phyloP scores from a whole-genome alignment of 495 filamentous ascomycete species.

The Penicillium manginii region DNA sequence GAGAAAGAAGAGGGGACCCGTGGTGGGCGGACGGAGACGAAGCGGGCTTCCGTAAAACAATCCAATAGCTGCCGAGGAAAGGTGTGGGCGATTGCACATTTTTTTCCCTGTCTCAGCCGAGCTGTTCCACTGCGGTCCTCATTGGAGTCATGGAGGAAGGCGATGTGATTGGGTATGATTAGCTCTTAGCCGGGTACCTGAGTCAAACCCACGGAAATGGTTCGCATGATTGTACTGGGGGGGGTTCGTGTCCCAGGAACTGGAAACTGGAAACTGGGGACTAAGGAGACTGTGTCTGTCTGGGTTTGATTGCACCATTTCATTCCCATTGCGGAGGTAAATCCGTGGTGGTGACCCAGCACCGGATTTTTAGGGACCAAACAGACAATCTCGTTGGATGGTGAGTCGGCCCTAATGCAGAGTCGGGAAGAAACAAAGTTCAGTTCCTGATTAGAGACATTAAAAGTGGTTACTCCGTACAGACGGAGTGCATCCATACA shows the following conservation, averaged over 20 bases:
- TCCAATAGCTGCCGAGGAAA: neutral
- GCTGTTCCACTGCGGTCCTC: constrained; percentile 5
- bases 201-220: constrained; percentile 16
- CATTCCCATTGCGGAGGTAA: neutral
- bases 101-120: neutral
- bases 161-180: neutral
- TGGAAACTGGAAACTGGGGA: neutral
- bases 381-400: constrained; percentile 6
- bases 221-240: constrained; percentile 14
- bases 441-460: constrained; percentile 1
- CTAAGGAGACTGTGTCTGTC: neutral
- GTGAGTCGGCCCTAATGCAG: constrained; percentile 13
- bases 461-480: neutral
- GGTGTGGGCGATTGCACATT: neutral
- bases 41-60: constrained; percentile 13
- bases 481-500: neutral
- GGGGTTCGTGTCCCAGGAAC: constrained; percentile 15
- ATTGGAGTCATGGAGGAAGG: neutral
- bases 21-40: constrained; percentile 7
- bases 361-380: constrained; percentile 6
- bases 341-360: constrained; percentile 1
- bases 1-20: neutral
- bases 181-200: constrained; percentile 3
- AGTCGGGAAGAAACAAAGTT: constrained; percentile 3
- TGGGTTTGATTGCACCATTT: constrained; percentile 4